Evolutionary conservation across 2,329 filamentous ascomycete genomes (phyloP).

Genomic region (Sphaerulina musiva): DNA sequence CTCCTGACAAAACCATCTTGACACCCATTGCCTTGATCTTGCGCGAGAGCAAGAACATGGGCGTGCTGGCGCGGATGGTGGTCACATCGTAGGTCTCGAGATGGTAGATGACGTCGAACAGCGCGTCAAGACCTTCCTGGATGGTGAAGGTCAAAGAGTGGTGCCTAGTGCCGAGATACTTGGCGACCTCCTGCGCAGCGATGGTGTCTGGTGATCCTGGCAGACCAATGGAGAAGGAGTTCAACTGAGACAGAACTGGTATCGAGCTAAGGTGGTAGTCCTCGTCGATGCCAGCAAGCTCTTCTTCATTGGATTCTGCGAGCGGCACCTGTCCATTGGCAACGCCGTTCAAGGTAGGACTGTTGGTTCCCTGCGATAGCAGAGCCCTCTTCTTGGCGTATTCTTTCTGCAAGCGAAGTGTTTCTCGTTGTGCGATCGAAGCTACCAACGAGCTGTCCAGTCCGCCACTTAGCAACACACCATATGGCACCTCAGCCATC

Average conservation of each 20-base stretch:
- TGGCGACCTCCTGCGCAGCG: conserved; percentile 86
- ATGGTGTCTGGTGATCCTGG: conserved; percentile 87
- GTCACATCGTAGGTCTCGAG: conserved; percentile 97
- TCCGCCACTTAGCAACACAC: conserved; percentile 88
- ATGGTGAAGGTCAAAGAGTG: conserved; percentile 98
- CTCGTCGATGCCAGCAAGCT: conserved; percentile 90
- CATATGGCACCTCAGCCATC: conserved; percentile 98
- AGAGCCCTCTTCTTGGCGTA: conserved; percentile 39
- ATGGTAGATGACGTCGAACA: conserved; percentile 97
- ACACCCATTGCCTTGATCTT: conserved; percentile 99
- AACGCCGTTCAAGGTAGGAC: conserved; percentile 26
- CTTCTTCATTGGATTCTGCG: conserved; percentile 50
- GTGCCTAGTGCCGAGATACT: conserved; percentile 95
- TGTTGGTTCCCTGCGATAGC: conserved; percentile 27
- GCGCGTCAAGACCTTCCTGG: conserved; percentile 91
- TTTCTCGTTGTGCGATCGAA: conserved; percentile 18
- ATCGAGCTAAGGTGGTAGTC: conserved; percentile 82
- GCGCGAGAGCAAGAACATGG: conserved; percentile 94
- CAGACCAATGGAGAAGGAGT: conserved; percentile 97
- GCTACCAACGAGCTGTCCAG: conserved; percentile 77
- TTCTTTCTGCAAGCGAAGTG: conserved; percentile 39
- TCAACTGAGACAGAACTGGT: conserved; percentile 86
- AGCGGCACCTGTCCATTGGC: conserved; percentile 42
- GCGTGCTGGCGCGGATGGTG: conserved; percentile 94
- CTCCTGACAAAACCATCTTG: conserved; percentile 97